Percentiles rank a stretch among this genome's conserved stretches.
phyloP scores from a whole-genome alignment of 2,329 filamentous ascomycete genomes.

The Ophidiomyces ophidiicola region DNA sequence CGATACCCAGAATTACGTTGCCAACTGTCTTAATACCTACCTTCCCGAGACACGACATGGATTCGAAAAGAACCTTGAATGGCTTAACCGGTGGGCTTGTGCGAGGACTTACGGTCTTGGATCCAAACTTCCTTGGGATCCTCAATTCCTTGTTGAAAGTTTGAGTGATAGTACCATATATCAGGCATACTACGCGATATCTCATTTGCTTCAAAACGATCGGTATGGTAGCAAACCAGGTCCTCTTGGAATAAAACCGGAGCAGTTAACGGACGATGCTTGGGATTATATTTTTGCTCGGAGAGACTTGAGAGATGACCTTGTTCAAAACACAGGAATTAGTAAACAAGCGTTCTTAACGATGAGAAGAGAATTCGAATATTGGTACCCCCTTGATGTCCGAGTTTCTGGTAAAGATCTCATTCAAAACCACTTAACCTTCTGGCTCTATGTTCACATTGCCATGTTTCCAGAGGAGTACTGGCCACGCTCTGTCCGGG shows the following conservation, averaged over 20 bases:
- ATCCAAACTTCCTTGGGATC: slow-evolving; percentile 89
- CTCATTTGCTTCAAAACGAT: slow-evolving; percentile 62
- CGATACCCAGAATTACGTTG: slow-evolving; percentile 59
- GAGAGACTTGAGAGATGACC: slow-evolving; percentile 54
- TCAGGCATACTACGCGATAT: slow-evolving; percentile 50
- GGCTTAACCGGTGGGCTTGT: slow-evolving; percentile 94
- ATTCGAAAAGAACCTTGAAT: slow-evolving; percentile 76
- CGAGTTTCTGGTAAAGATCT: slow-evolving; percentile 84
- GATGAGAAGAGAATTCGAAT: slow-evolving; percentile 86
- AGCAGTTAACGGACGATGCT: slow-evolving; percentile 87
- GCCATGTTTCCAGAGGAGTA: slow-evolving; percentile 79
- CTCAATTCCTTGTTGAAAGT: slow-evolving; percentile 79
- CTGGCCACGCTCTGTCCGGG: slow-evolving; percentile 75
- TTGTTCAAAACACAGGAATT: slow-evolving; percentile 56
- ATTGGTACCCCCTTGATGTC: slow-evolving; percentile 90
- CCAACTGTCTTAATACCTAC: slow-evolving; percentile 66
- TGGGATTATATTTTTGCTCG: slow-evolving; percentile 93
- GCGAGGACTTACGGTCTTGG: slow-evolving; percentile 83
- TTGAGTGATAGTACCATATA: slow-evolving; percentile 89
- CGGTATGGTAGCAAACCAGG: slow-evolving; percentile 69
- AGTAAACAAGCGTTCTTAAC: slow-evolving; percentile 58
- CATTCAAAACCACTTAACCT: slow-evolving; percentile 87
- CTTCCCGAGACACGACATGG: slow-evolving; percentile 62
- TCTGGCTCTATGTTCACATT: slow-evolving; percentile 87
- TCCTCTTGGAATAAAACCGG: slow-evolving; percentile 55